Conservation (phyloP, 2,329 filamentous ascomycete genomes). For the Pseudogymnoascus sp. region DNA sequence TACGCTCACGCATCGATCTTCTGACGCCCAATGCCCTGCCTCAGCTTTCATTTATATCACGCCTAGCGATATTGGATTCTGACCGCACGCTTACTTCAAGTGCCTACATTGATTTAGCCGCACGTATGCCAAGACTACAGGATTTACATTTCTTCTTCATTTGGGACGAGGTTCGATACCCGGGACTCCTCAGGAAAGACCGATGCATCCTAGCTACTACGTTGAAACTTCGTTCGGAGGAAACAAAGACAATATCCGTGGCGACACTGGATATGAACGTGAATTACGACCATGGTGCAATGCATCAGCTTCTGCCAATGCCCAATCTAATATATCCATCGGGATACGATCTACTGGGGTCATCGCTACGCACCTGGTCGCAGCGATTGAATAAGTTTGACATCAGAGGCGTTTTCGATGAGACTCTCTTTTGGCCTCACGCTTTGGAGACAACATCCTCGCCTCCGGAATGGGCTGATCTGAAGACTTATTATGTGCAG, state of each 20-base stretch:
- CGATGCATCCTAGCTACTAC: background rate
- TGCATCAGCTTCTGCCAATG: background rate
- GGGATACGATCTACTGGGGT: background rate
- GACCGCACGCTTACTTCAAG: background rate
- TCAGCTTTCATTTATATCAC: background rate
- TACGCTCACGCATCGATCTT: background rate
- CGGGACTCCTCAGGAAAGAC: background rate
- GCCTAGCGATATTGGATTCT: background rate
- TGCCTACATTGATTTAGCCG: background rate
- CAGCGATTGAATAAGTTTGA: background rate
- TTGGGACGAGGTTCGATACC: background rate
- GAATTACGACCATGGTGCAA: background rate
- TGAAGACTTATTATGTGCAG: background rate
- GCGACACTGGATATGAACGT: background rate
- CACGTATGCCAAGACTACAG: background rate
- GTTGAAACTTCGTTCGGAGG: background rate
- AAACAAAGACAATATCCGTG: background rate
- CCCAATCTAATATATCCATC: background rate
- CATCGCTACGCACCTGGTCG: background rate
- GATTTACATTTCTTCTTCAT: too few species aligned
- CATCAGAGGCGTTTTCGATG: background rate
- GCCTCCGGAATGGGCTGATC: background rate
- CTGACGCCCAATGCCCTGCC: background rate
- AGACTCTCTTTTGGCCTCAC: background rate
- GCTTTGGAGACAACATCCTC: background rate